Percentiles rank a stretch among this genome's conserved stretches.
phyloP scores from a whole-genome alignment of 1,284 basidiomycete species.

The Trichosporon faecale region DNA sequence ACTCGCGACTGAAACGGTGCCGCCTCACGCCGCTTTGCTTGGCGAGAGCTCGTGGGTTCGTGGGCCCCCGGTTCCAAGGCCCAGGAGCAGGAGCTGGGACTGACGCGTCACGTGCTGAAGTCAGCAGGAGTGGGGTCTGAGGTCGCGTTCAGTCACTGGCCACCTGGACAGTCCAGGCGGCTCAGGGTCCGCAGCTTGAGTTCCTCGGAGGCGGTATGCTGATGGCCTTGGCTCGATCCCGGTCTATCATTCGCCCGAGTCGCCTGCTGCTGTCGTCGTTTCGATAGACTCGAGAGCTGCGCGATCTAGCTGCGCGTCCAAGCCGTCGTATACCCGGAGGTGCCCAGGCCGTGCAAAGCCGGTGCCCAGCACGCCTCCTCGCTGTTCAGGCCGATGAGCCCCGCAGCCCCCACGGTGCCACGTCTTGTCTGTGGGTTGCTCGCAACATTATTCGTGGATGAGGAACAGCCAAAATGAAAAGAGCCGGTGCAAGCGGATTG shows the following conservation, averaged over 20 bases:
- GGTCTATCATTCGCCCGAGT: neutral
- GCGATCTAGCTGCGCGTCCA: too few relatives aligned
- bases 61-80: neutral
- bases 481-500: neutral
- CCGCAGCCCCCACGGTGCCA: neutral
- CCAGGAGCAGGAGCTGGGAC: neutral
- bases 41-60: neutral
- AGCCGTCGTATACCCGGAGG: neutral
- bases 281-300: neutral
- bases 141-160: too few relatives aligned
- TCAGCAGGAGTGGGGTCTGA: neutral
- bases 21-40: neutral
- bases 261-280: neutral
- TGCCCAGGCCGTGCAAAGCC: neutral
- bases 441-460: neutral
- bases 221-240: neutral
- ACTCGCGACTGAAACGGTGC: neutral
- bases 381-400: neutral
- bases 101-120: neutral
- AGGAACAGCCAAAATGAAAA: neutral
- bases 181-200: neutral
- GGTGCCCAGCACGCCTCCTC: neutral
- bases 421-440: neutral
- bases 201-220: neutral
- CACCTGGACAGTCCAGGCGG: neutral